Percentiles rank a stretch among this genome's conserved stretches.
Evolutionary conservation across 345 rosid species (phyloP).

Genomic region (Dovyalis caffra): DNA sequence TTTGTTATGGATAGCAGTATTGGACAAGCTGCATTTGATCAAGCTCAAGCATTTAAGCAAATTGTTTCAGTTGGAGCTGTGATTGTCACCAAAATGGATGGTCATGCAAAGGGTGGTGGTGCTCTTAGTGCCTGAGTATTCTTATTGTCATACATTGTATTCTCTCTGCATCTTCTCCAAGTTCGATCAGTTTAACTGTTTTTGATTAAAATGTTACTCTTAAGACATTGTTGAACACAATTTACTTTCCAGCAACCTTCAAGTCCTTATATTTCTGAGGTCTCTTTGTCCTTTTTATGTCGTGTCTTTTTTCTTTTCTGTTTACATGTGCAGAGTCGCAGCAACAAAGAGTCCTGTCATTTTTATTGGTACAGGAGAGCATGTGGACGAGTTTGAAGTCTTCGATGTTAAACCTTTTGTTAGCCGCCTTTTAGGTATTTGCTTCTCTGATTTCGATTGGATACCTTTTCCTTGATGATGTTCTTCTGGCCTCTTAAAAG

Average conservation of each 20-base stretch:
- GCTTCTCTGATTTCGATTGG: neutral
- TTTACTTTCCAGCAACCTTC: too few relatives aligned
- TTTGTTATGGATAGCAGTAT: conserved; percentile 97
- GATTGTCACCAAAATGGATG: conserved; percentile 92
- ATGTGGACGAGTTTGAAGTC: conserved; percentile 89
- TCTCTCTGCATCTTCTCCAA: too few relatives aligned
- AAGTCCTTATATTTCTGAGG: too few relatives aligned
- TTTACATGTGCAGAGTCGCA: conserved; percentile 78
- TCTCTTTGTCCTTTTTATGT: too few relatives aligned
- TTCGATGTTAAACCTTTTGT: conserved; percentile 91
- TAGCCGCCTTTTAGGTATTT: conserved; percentile 79
- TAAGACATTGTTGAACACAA: too few relatives aligned
- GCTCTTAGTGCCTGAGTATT: conserved; percentile 93
- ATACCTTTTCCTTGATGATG: neutral
- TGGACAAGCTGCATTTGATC: conserved; percentile 95
- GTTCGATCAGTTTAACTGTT: too few relatives aligned
- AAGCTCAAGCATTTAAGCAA: conserved; percentile 92
- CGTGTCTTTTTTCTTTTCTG: too few relatives aligned
- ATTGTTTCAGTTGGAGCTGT: conserved; percentile 93
- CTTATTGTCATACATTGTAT: too few relatives aligned
- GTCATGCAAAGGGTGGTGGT: conserved; percentile 99
- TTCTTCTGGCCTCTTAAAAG: neutral
- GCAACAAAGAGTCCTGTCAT: conserved; percentile 97
- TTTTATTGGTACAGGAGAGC: conserved; percentile 92
- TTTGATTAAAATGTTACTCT: too few relatives aligned